Conservation (phyloP, 2,329 filamentous ascomycete species). For the Ilyonectria destructans region DNA sequence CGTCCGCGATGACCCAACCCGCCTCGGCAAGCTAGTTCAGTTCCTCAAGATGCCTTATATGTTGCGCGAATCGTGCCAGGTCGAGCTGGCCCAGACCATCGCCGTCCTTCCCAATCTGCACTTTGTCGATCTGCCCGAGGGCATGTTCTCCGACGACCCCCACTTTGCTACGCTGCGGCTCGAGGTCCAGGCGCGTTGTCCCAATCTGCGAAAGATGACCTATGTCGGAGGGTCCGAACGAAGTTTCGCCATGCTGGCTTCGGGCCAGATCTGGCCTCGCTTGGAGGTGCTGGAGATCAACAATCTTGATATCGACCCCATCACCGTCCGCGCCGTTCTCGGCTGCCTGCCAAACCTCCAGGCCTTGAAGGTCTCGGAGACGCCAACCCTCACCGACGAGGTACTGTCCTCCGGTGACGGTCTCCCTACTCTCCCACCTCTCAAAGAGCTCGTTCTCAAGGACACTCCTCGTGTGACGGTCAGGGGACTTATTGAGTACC, state of each 20-base stretch:
- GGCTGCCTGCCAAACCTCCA: conserved; percentile 77
- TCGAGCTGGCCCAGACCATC: conserved; percentile 88
- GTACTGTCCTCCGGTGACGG: conserved; percentile 79
- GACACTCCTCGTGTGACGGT: conserved; percentile 81
- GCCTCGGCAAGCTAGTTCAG: conserved; percentile 79
- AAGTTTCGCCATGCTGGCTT: conserved; percentile 80
- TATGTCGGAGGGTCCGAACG: conserved; percentile 86
- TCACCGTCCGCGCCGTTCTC: conserved; percentile 80
- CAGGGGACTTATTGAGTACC: conserved; percentile 78
- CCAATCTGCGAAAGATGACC: conserved; percentile 90
- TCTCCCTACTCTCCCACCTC: conserved; percentile 80
- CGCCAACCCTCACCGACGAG: conserved; percentile 81
- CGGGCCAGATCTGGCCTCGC: conserved; percentile 77
- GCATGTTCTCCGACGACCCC: conserved; percentile 86
- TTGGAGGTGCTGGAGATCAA: conserved; percentile 83
- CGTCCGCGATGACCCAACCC: conserved; percentile 81
- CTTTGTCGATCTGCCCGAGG: conserved; percentile 93
- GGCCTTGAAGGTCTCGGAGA: conserved; percentile 82
- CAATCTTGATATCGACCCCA: conserved; percentile 79
- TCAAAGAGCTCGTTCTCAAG: conserved; percentile 82
- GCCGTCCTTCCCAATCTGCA: conserved; percentile 87
- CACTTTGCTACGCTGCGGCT: conserved; percentile 83
- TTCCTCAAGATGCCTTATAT: conserved; percentile 95
- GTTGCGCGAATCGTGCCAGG: conserved; percentile 89
- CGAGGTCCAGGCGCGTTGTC: conserved; percentile 88